Evolutionary conservation across 768 basidiomycete genomes (phyloP), one percentile per base, ranked within the genome.

Genomic region (Lactarius akahatsu): DNA sequence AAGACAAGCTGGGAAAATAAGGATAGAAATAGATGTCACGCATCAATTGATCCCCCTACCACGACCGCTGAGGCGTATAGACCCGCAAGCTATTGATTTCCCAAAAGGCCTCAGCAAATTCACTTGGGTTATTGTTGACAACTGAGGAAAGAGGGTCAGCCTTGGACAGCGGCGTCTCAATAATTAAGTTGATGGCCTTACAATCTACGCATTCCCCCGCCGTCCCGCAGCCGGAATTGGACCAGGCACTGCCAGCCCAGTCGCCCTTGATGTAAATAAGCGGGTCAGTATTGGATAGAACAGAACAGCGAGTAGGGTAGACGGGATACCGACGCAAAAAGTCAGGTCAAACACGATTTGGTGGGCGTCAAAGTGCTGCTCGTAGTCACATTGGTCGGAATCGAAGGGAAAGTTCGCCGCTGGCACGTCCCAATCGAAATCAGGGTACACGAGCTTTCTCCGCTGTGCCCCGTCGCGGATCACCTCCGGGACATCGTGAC

Each of bases 91-190:
- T 80, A 70, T 85, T 83, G 74, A 92, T 80, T 67, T 85, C 85
- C 88, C 88, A 92, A 74, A 86, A 91, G 1, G 90, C 87, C 18
- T 88, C 78, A 15, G 66, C 45, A 75, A 91, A 91, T 18, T 79
- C 80, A 4, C 72, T 65, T 0, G 90, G 89, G 69, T 86, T 81
- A 66, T 84, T 81, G 73, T 85, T 74, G 36, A 90, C 89, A 69
- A 80, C 86, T 87, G 61, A 56, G 10, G 26, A n/a, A 56, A 16
- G 45, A 47, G 26, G 11, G 28, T 63, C 11, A 40, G 40, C 30
- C 38, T 18, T 9, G 2, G 20, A 20, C 6, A 6, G 10, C 54
- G 23, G 50, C 26, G 26, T 16, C 23, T 52, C 50, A 4, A 32
- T 16, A 23, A 30, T 57, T 9, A 47, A 32, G 28, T 18, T 13